Evolutionary conservation across 176 grass and related monocot species (phyloP).

Genomic region (Canna indica): DNA sequence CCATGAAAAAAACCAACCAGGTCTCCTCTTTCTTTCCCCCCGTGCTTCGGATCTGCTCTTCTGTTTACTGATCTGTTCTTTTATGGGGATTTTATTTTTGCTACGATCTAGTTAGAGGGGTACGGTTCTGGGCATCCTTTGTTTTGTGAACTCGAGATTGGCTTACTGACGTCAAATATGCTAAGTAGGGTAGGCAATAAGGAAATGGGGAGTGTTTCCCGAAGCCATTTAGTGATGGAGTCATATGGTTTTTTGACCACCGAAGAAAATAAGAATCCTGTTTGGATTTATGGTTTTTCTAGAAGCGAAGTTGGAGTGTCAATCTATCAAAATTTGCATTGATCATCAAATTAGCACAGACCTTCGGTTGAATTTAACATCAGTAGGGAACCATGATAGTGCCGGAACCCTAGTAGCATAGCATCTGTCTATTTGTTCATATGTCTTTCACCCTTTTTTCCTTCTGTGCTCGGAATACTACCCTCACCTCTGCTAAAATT

Average conservation of each 20-base stretch:
- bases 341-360: too few relatives aligned
- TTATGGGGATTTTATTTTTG: not conserved
- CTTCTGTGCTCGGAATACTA: too few relatives aligned
- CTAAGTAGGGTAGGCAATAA: not conserved
- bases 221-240: not conserved
- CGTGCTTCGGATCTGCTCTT: not conserved
- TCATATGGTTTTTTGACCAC: too few relatives aligned
- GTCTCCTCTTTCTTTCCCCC: not conserved
- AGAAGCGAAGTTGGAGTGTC: not conserved
- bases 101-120: not conserved
- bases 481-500: too few relatives aligned
- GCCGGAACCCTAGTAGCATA: too few relatives aligned
- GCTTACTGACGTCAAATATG: not conserved
- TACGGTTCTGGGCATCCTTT: not conserved
- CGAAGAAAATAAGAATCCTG: not conserved
- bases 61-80: not conserved
- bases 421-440: too few relatives aligned
- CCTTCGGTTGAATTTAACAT: too few relatives aligned
- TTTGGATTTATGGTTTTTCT: not conserved
- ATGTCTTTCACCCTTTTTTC: too few relatives aligned
- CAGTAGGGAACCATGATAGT: too few relatives aligned
- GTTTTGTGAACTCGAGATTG: not conserved
- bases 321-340: not conserved
- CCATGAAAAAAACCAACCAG: slow-evolving; percentile 21
- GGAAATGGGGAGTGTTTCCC: not conserved